These are phyloP conservation scores for Aspergillus tamarii DNA, from an alignment of 2,329 filamentous ascomycete species.

Conservation along the genomic window DNA sequence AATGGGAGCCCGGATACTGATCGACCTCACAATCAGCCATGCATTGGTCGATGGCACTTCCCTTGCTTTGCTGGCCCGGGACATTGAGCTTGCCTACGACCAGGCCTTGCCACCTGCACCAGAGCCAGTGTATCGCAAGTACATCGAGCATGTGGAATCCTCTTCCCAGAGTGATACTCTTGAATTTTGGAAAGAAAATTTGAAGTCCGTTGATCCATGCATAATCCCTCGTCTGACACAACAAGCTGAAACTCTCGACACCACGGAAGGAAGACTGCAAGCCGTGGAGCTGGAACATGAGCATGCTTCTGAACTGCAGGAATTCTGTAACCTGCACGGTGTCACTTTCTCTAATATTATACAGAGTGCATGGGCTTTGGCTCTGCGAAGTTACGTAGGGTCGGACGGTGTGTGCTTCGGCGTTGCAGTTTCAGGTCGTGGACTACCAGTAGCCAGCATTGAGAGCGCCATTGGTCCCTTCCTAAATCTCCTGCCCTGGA, in stretches of 20 bases:
- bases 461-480: conserved; percentile 42
- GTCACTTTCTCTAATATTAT: no score
- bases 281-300: no score
- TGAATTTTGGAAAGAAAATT: conserved; percentile 12
- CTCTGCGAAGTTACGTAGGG: conserved; percentile 37
- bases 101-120: conserved; percentile 23
- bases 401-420: conserved; percentile 45
- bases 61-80: conserved; percentile 42
- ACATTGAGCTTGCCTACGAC: conserved; percentile 41
- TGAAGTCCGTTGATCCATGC: conserved; percentile 38
- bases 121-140: conserved; percentile 3
- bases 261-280: no score
- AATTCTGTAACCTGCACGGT: no score
- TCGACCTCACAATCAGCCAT: conserved; percentile 49
- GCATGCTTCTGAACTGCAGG: no score
- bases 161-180: neutral
- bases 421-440: conserved; percentile 44
- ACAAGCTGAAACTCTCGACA: no score
- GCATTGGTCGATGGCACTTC: conserved; percentile 50
- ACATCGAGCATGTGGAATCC: neutral
- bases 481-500: conserved; percentile 13
- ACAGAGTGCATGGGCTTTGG: conserved; percentile 38
- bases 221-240: no score
- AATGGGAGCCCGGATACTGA: conserved; percentile 25
- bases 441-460: conserved; percentile 36